These are phyloP conservation scores for Suillus cothurnatus DNA, from an alignment of 768 basidiomycete genomes.

Conservation along the genomic window DNA sequence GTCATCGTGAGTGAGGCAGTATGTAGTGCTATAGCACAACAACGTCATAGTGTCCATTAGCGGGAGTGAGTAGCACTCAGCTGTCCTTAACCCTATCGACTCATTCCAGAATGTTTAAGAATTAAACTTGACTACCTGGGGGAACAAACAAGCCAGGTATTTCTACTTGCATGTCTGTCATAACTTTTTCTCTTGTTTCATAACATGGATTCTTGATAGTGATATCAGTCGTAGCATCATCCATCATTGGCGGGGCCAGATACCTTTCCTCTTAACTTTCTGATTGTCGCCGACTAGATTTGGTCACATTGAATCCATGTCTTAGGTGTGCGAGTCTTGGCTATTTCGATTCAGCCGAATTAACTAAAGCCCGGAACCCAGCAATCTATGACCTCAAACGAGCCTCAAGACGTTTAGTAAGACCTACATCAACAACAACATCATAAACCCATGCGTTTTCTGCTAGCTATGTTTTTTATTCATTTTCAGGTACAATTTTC, in stretches of 20 bases:
- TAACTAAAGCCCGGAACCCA: not conserved
- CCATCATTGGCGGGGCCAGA: not conserved
- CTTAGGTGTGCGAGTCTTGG: not conserved
- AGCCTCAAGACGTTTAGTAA: not conserved
- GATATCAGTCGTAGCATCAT: not conserved
- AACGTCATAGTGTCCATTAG: not conserved
- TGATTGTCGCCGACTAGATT: not conserved
- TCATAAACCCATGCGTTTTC: not conserved
- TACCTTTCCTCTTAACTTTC: not conserved
- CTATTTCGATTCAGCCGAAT: not conserved
- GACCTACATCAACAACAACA: not conserved
- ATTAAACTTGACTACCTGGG: not conserved
- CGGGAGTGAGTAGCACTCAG: not conserved
- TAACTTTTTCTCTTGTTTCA: not conserved
- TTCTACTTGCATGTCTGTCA: not conserved
- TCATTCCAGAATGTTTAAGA: not conserved
- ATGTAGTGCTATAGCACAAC: not conserved
- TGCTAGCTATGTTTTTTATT: not conserved
- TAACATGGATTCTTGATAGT: not conserved
- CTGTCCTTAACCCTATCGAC: not conserved
- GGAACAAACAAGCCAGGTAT: not conserved
- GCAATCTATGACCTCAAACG: not conserved
- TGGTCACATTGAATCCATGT: not conserved
- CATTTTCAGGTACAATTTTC: not conserved
- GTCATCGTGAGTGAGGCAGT: too few species aligned